Conservation (phyloP, 495 filamentous ascomycete species). For the Hypomontagnella submonticulosa region DNA sequence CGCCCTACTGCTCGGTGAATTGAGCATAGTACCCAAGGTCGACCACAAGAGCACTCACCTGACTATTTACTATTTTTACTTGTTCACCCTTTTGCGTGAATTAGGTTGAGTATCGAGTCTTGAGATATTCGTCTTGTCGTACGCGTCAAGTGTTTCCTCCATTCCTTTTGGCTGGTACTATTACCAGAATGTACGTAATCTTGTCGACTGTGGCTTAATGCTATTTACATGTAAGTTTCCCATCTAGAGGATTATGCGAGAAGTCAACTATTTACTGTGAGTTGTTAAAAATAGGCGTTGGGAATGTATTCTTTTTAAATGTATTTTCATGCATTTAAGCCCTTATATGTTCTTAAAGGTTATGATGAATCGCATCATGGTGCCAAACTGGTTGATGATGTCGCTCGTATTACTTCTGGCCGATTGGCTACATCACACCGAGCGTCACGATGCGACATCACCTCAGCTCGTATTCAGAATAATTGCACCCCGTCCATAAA, state of each 20-base stretch:
- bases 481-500: background rate
- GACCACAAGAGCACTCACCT: too few relatives aligned
- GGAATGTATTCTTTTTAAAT: background rate
- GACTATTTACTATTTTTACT: too few relatives aligned
- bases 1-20: too few relatives aligned
- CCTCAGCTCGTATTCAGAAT: constrained; percentile 10
- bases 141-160: background rate
- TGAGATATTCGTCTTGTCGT: background rate
- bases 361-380: constrained; percentile 3
- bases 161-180: too few relatives aligned
- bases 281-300: background rate
- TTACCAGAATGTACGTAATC: too few relatives aligned
- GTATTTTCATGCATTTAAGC: background rate
- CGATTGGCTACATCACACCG: background rate
- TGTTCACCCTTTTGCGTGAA: too few relatives aligned
- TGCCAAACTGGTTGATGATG: background rate
- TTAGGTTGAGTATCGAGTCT: too few relatives aligned
- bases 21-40: too few relatives aligned
- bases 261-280: too few relatives aligned
- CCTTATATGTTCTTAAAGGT: background rate
- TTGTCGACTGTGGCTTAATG: too few relatives aligned
- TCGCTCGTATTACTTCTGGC: background rate
- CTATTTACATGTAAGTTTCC: too few relatives aligned
- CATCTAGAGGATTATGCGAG: too few relatives aligned
- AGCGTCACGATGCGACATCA: background rate